These are phyloP conservation scores for Neobulgaria alba DNA, from an alignment of 2,329 filamentous ascomycete genomes.

Conservation along the genomic window DNA sequence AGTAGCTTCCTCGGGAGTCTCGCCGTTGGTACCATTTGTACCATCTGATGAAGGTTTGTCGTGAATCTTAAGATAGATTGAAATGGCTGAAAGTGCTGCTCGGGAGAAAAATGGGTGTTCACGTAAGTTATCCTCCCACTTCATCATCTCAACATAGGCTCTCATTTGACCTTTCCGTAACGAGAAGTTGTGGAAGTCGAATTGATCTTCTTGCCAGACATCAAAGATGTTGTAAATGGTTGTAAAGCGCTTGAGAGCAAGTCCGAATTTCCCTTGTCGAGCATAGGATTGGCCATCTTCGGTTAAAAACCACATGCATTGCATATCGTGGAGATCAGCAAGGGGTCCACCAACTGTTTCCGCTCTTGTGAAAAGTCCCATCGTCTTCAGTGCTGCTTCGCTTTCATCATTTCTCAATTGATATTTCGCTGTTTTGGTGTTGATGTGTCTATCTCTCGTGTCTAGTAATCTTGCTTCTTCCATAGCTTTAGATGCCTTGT, in stretches of 20 bases:
- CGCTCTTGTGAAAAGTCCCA: constrained; percentile 88
- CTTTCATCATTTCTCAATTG: constrained; percentile 88
- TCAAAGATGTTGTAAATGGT: constrained; percentile 89
- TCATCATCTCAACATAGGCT: constrained; percentile 91
- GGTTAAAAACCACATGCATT: constrained; percentile 93
- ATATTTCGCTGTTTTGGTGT: constrained; percentile 96
- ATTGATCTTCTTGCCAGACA: constrained; percentile 96
- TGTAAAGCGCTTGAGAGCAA: constrained; percentile 89
- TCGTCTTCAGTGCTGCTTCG: constrained; percentile 75
- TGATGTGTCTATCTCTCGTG: constrained; percentile 90
- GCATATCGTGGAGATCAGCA: constrained; percentile 92
- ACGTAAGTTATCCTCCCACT: constrained; percentile 86
- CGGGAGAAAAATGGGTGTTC: constrained; percentile 90
- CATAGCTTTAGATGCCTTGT: constrained; percentile 80
- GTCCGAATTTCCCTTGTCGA: constrained; percentile 70
- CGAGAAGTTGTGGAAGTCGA: constrained; percentile 97
- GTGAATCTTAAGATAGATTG: constrained; percentile 69
- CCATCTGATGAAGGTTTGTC: constrained; percentile 65
- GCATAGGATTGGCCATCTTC: constrained; percentile 89
- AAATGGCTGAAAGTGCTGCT: constrained; percentile 72
- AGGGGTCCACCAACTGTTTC: constrained; percentile 83
- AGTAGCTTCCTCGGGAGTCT: constrained; percentile 44
- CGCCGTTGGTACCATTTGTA: constrained; percentile 45
- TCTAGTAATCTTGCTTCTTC: constrained; percentile 79
- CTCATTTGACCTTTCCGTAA: constrained; percentile 93